Conservation (phyloP, 192 early-diverging fungal genomes). For the Backusella parvicylindrica region DNA sequence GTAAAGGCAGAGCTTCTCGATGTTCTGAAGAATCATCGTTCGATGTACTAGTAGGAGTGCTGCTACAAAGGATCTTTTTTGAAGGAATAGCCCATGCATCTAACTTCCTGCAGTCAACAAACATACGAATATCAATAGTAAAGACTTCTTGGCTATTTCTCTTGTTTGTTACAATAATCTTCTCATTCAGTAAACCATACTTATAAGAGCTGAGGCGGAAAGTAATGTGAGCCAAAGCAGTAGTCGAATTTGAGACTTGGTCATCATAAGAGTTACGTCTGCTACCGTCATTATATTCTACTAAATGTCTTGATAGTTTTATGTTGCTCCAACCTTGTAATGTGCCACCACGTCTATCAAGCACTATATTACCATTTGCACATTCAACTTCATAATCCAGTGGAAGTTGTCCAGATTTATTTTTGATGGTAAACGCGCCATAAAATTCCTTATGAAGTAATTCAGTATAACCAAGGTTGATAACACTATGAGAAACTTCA, state of each 20-base stretch:
- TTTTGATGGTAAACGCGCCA: constrained; percentile 65
- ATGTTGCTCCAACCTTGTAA: constrained; percentile 49
- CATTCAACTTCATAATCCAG: constrained; percentile 62
- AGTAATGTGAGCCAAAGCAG: constrained; percentile 45
- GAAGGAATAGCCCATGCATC: constrained; percentile 18
- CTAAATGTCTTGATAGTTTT: constrained; percentile 16
- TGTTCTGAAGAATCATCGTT: constrained; percentile 19
- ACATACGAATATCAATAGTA: constrained; percentile 63
- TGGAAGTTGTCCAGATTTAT: constrained; percentile 67
- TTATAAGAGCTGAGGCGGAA: constrained; percentile 54
- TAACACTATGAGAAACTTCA: constrained; percentile 55
- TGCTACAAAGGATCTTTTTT: constrained; percentile 2
- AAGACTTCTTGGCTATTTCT: constrained; percentile 65
- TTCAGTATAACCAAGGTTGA: constrained; percentile 65
- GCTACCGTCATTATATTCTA: neutral
- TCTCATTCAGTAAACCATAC: constrained; percentile 60
- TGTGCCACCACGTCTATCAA: constrained; percentile 49
- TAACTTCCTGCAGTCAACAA: constrained; percentile 58
- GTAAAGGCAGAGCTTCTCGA: constrained; percentile 30
- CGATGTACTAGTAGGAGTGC: neutral
- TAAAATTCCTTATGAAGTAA: constrained; percentile 45
- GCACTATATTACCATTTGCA: constrained; percentile 44
- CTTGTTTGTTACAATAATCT: constrained; percentile 63
- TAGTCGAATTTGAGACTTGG: constrained; percentile 5
- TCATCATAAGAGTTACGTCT: constrained; percentile 25